Conservation (phyloP, 176 grass and related monocot species). For the Typha latifolia region DNA sequence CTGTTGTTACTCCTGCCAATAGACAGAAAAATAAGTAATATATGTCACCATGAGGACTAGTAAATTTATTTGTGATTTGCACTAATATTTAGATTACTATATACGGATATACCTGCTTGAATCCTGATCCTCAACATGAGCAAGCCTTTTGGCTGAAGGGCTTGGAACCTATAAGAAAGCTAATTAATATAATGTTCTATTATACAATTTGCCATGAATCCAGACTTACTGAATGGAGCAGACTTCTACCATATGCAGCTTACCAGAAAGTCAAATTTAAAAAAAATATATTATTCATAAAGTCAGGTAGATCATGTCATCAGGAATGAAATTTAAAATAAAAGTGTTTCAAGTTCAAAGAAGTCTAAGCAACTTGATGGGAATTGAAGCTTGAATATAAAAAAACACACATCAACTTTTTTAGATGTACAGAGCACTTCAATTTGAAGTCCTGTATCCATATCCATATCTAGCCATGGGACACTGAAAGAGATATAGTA, state of each 20-base stretch:
- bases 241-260: not conserved
- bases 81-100: conserved; percentile 1
- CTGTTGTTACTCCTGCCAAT: conserved; percentile 39
- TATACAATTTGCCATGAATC: not conserved
- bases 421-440: no score
- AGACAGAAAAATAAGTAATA: conserved; percentile 7
- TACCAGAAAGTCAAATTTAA: no score
- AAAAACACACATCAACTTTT: no score
- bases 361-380: no score
- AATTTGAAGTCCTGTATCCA: no score
- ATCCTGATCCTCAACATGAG: conserved; percentile 44
- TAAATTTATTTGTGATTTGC: conserved; percentile 3
- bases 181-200: conserved; percentile 12
- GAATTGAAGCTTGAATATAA: no score
- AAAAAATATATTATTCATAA: no score
- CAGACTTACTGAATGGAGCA: not conserved
- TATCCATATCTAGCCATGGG: no score
- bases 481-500: no score
- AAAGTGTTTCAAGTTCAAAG: no score
- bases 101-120: conserved; percentile 42
- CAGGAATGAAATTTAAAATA: no score
- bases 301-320: no score
- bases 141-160: conserved; percentile 40
- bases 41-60: not conserved
- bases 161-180: conserved; percentile 51